Evolutionary conservation across 306 rosid species (phyloP).

Genomic region (Herpetospermum pedunculosum): DNA sequence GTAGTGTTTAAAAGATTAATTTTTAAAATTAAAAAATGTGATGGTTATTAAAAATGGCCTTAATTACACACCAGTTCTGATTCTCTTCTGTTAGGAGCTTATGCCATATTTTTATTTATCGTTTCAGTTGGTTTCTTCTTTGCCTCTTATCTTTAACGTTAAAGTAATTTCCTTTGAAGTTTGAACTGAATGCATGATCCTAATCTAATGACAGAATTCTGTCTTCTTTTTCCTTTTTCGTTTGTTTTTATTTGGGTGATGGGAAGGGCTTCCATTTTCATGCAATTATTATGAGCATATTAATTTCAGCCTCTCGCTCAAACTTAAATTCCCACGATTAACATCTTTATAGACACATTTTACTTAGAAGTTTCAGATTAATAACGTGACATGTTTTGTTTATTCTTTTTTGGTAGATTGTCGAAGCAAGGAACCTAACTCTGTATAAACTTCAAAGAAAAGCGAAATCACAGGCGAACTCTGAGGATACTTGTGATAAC

Average conservation of each 20-base stretch:
- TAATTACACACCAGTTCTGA: not conserved
- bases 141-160: not conserved
- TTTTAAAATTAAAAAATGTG: too few species aligned
- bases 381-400: not conserved
- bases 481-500: slow-evolving; percentile 15
- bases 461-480: slow-evolving; percentile 20
- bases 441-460: slow-evolving; percentile 41
- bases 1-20: too few species aligned
- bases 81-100: not conserved
- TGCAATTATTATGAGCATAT: not conserved
- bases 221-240: not conserved
- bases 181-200: not conserved
- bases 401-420: slow-evolving; percentile 39
- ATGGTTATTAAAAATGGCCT: not conserved
- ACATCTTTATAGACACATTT: not conserved
- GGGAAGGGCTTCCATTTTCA: not conserved
- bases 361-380: not conserved
- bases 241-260: not conserved
- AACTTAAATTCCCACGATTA: not conserved
- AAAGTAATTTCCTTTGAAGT: not conserved
- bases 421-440: slow-evolving; percentile 56
- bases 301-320: not conserved
- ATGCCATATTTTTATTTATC: not conserved
- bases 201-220: not conserved
- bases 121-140: not conserved